phyloP scores from a whole-genome alignment of 2,329 filamentous ascomycete species.

The Ceratocystis albifundus region DNA sequence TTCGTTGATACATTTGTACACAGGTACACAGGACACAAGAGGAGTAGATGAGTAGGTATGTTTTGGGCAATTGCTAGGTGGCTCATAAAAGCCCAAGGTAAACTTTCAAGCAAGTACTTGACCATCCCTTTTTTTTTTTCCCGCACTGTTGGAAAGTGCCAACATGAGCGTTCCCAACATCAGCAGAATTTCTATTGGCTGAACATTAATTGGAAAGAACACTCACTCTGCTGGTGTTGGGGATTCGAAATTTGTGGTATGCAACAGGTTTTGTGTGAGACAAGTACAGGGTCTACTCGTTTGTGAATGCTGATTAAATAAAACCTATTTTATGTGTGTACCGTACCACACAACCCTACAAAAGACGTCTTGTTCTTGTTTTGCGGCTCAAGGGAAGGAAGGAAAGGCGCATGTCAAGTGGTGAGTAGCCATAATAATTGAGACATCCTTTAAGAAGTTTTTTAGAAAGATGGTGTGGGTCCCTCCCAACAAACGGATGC shows the following conservation, averaged over 20 bases:
- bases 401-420: slow-evolving; percentile 10
- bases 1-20: no score
- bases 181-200: slow-evolving; percentile 13
- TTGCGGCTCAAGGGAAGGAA: slow-evolving; percentile 9
- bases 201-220: background rate
- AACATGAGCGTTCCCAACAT: slow-evolving; percentile 18
- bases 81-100: no score
- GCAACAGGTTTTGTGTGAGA: slow-evolving; percentile 8
- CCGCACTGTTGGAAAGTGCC: slow-evolving; percentile 5
- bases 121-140: background rate
- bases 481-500: slow-evolving; percentile 21
- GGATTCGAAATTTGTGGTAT: slow-evolving; percentile 6
- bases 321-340: background rate
- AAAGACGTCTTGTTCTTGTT: slow-evolving; percentile 9
- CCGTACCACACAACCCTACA: background rate
- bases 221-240: slow-evolving; percentile 9
- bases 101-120: background rate
- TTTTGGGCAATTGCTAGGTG: no score
- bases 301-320: background rate
- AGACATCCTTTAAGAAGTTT: slow-evolving; percentile 7
- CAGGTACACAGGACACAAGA: no score
- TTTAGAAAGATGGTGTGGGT: slow-evolving; percentile 17
- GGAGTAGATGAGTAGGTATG: no score
- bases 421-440: background rate
- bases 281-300: background rate